Percentiles rank a stretch among this genome's conserved stretches.
These are phyloP conservation scores for Colletotrichum ledebouriae DNA, from an alignment of 2,329 filamentous ascomycete species.

Conservation along the genomic window DNA sequence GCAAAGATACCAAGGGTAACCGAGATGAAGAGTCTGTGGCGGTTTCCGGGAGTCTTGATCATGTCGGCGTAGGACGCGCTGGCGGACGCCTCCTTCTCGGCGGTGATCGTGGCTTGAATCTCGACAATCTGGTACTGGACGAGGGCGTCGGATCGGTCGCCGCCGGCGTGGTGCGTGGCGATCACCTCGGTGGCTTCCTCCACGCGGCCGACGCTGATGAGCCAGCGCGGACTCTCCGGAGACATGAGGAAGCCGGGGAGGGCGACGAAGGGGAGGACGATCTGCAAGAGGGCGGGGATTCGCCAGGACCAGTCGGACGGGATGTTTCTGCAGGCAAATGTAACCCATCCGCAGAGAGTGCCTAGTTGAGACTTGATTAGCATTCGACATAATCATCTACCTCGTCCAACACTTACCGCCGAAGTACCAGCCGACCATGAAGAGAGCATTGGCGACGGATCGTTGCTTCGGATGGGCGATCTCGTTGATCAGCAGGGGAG, in stretches of 20 bases:
- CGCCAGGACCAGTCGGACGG: constrained; percentile 35
- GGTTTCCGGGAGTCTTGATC: constrained; percentile 46
- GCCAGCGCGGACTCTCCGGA: constrained; percentile 50
- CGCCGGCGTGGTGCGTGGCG: constrained; percentile 57
- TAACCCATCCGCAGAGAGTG: constrained; percentile 52
- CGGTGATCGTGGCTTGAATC: constrained; percentile 44
- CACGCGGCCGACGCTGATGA: constrained; percentile 47
- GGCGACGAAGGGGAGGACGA: constrained; percentile 56
- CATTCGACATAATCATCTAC: background rate
- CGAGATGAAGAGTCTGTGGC: constrained; percentile 49
- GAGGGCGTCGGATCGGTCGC: constrained; percentile 55
- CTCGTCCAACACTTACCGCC: constrained; percentile 25
- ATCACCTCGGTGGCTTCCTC: constrained; percentile 54
- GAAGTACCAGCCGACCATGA: constrained; percentile 39
- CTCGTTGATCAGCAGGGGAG: constrained; percentile 53
- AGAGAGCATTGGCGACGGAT: constrained; percentile 34
- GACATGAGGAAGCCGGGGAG: constrained; percentile 47
- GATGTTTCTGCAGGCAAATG: constrained; percentile 33
- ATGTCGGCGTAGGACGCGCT: constrained; percentile 37
- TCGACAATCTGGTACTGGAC: constrained; percentile 49
- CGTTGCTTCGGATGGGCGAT: constrained; percentile 50
- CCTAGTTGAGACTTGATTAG: constrained; percentile 48
- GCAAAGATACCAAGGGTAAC: constrained; percentile 49
- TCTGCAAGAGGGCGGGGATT: constrained; percentile 55
- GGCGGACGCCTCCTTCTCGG: constrained; percentile 42